Base-by-base conservation (phyloP, 2,329 filamentous ascomycete species). In the Arthroderma uncinatum region DNA sequence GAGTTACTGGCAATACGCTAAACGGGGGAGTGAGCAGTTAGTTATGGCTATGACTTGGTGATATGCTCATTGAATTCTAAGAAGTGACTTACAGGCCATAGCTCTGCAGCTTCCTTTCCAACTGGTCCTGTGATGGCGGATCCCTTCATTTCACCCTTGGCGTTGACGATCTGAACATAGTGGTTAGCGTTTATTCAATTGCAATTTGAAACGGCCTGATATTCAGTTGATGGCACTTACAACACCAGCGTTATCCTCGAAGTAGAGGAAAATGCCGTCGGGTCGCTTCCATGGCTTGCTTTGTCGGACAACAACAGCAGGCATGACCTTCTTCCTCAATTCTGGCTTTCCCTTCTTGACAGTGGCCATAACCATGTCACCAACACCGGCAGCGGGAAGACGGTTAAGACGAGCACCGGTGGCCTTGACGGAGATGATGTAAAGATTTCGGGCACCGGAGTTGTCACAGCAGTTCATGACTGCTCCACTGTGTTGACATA, bases 311-410 rank as follows among this genome's bases (percentile, higher is more conserved):
- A 98, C 93, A 75, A 98, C 92, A 73, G 93, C 93, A 69, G 93
- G 93, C 90, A 98, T 95, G 78, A 98, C 93, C 88, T 98, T 98
- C 89, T 98, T 98, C 79, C 94, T 85, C 74, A 98, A 82, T 81
- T 98, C 94, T 65, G 94, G 94, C 89, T 98, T 98, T 81, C 94
- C 93, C 89, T 98, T 97, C 89, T 98, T 97, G 81, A 97, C 93
- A 67, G 93, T 97, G 67, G 92, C 92, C 91, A 98, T 97, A 75
- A 97, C 93, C 93, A 97, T 97, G 83, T 97, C 93, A 72, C 93
- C 93, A 71, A 96, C 92, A 84, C 93, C 93, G 69, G 88, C 93
- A 72, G 93, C 92, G 69, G 92, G 92, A 73, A 98, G 84, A 77
- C 92, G 85, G 86, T 97, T 97, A 70, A 97, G 86, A 70, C 92